Percentiles rank a stretch among this genome's conserved stretches.
These are phyloP conservation scores for Thuja plicata DNA, from an alignment of 83 land plant species.

Conservation along the genomic window DNA sequence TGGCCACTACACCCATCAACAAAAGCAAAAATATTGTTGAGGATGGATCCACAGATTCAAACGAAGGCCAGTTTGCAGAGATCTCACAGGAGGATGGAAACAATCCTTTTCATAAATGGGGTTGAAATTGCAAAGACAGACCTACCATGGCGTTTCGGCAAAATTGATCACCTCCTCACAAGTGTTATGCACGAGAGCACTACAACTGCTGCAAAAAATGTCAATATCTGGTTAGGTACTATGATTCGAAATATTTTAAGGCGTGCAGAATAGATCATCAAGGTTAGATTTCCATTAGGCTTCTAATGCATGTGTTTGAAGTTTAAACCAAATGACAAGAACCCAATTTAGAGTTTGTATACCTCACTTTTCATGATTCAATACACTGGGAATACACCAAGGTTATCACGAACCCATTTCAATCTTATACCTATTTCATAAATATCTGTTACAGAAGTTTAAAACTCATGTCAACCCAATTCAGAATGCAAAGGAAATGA, in stretches of 20 bases:
- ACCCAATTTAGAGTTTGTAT: not conserved
- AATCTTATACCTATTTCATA: not conserved
- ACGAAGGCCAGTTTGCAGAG: constrained; percentile 36
- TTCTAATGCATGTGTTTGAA: not conserved
- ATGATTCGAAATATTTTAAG: not conserved
- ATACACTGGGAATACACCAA: not conserved
- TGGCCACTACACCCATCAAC: not conserved
- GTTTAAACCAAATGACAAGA: not conserved
- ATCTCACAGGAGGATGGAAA: constrained; percentile 56
- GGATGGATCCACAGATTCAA: constrained; percentile 37
- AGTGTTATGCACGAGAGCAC: constrained; percentile 21
- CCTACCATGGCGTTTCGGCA: constrained; percentile 27
- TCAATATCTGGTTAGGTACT: constrained; percentile 33
- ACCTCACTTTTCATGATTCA: too few relatives aligned
- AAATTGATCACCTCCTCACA: constrained; percentile 37
- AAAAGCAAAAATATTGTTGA: not conserved
- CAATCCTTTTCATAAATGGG: constrained; percentile 49
- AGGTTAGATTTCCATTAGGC: not conserved
- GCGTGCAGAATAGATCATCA: too few relatives aligned
- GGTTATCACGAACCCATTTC: not conserved
- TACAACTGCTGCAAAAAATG: constrained; percentile 34
- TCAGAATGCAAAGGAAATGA: not conserved
- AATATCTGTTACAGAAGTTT: not conserved
- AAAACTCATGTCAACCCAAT: not conserved
- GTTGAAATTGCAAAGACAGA: constrained; percentile 43